These are phyloP conservation scores for Puccinellia tenuiflora DNA, from an alignment of 176 grass and related monocot genomes.

Conservation along the genomic window DNA sequence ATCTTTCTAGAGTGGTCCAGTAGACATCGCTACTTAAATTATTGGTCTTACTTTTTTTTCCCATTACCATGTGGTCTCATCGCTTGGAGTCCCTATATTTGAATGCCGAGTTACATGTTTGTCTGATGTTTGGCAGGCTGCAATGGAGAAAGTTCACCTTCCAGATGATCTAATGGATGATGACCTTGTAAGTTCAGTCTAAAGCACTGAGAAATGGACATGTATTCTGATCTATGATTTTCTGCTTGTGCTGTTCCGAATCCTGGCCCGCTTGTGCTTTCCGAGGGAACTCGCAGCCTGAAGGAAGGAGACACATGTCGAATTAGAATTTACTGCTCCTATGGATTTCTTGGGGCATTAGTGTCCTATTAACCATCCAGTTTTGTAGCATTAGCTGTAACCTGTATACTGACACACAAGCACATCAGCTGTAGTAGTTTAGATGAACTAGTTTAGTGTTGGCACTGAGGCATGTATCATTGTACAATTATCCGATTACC, in stretches of 20 bases:
- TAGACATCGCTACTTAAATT: constrained; percentile 7
- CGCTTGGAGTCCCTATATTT: neutral
- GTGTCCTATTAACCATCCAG: constrained; percentile 39
- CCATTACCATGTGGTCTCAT: neutral
- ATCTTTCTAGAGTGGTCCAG: neutral
- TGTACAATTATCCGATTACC: constrained; percentile 15
- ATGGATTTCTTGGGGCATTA: neutral
- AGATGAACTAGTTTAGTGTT: constrained; percentile 27
- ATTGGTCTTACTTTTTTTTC: neutral
- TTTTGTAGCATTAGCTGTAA: constrained; percentile 76
- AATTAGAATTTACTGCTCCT: neutral
- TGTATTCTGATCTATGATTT: neutral
- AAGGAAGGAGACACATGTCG: neutral
- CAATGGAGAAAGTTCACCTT: constrained; percentile 96
- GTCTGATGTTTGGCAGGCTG: constrained; percentile 56
- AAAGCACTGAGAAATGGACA: neutral
- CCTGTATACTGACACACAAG: constrained; percentile 33
- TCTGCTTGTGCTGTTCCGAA: constrained; percentile 30
- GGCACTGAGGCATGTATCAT: constrained; percentile 25
- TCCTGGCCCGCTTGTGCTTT: constrained; percentile 30
- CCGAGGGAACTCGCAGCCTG: neutral
- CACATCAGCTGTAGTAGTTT: constrained; percentile 22
- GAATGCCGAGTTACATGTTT: neutral
- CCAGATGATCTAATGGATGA: constrained; percentile 90
- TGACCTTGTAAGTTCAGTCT: constrained; percentile 41